phyloP scores from a whole-genome alignment of 129 eudicot genomes.

The Helichrysum umbraculigerum region DNA sequence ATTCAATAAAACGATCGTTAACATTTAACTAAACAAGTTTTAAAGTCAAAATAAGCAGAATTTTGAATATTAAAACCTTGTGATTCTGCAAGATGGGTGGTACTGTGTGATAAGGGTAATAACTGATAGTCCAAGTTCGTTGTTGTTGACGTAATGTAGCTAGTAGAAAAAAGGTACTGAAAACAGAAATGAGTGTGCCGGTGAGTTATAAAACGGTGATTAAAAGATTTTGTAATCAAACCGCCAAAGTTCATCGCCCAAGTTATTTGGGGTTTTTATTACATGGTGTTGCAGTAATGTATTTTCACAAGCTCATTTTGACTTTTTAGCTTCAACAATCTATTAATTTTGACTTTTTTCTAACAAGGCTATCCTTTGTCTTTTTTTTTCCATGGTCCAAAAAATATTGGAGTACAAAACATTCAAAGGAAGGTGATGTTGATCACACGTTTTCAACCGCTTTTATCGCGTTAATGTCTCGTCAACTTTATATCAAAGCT shows the following conservation, averaged over 20 bases:
- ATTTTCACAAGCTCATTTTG: too few relatives aligned
- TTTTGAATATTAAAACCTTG: slow-evolving; percentile 17
- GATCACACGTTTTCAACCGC: too few relatives aligned
- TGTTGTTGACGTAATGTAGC: slow-evolving; percentile 15
- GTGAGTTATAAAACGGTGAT: background rate
- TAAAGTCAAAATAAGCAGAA: background rate
- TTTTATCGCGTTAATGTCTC: too few relatives aligned
- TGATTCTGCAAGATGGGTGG: slow-evolving; percentile 23
- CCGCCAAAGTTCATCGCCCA: slow-evolving; percentile 15
- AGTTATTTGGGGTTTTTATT: too few relatives aligned
- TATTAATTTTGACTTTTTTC: too few relatives aligned
- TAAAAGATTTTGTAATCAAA: slow-evolving; percentile 3
- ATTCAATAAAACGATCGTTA: background rate
- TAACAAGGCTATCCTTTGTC: too few relatives aligned
- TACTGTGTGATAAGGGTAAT: background rate
- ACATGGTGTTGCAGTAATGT: too few relatives aligned
- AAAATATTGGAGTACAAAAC: too few relatives aligned
- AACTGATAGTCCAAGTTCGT: background rate
- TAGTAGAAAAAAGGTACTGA: background rate
- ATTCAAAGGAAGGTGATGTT: too few relatives aligned
- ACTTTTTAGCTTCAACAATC: too few relatives aligned
- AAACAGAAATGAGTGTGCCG: background rate
- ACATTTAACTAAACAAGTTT: background rate
- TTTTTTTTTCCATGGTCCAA: too few relatives aligned
- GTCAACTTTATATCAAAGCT: too few relatives aligned